Evolutionary conservation across 2,329 filamentous ascomycete species (phyloP), one percentile per base, ranked within the genome.

Genomic region (Alternaria ethzedia): DNA sequence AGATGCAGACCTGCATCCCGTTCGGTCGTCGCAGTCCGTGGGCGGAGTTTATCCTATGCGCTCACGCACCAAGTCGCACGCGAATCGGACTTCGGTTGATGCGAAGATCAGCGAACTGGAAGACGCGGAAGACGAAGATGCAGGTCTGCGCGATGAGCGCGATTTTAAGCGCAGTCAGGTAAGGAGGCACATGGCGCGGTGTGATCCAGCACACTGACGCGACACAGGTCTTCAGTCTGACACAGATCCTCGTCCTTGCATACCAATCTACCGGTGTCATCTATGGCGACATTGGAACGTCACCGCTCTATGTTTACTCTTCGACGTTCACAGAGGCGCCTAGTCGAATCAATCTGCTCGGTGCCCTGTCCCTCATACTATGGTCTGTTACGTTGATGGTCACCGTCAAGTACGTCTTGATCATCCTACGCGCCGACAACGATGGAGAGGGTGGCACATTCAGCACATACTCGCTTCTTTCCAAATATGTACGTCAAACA

Each of bases 371-470:
- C 4, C 84, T 92, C 46, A 87, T 92, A 64, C 86, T 92, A 49
- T 92, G 89, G 90, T 86, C 88, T 0, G 78, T 92, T 32, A 90
- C 88, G 23, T 80, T 91, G 64, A 90, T 92, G 79, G 89, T 92
- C 36, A 90, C 88, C 0, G 69, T 90, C 61, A 92, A 92, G 79
- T 92, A 92, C 72, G 83, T 89, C 43, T 82, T 90, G 64, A 86
- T 92, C 72, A 86, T 92, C 41, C 79, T 92, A 6, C 82, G 81
- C 32, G 90, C 90, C 56, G 89, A 91, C 75, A 89, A 92, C 65
- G 89, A 91, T 72, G 90, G 90, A 47, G 89, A 92, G 72, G 90
- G 90, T 26, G 90, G 90, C 28, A 91, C 89, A 0, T 91, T 91
- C 76, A 87, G 86, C 28, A 85, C 89, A 25, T 91, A 91, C 76